phyloP scores from a whole-genome alignment of 108 stramenopile genomes.

The Nitzschia sp. region DNA sequence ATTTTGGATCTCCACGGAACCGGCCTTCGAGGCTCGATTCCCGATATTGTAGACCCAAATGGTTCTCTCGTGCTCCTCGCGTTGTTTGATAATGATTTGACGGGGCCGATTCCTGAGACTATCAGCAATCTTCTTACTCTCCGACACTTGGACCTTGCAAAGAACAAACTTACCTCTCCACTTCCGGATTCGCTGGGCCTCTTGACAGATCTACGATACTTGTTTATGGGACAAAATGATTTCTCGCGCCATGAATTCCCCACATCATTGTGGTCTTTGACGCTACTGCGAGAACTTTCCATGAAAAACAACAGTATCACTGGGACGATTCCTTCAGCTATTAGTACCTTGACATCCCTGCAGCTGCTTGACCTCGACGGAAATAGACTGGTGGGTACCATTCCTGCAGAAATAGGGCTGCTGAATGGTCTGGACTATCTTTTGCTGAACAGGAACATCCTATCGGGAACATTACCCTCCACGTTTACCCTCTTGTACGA shows the following conservation, averaged over 20 bases:
- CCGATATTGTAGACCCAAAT: slow-evolving; percentile 10
- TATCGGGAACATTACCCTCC: slow-evolving; percentile 23
- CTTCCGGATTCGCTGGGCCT: slow-evolving; percentile 23
- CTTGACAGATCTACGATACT: slow-evolving; percentile 25
- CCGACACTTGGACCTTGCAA: slow-evolving; percentile 35
- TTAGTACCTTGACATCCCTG: slow-evolving; percentile 25
- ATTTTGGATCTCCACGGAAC: slow-evolving; percentile 32
- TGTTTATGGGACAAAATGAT: slow-evolving; percentile 29
- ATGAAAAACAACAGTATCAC: slow-evolving; percentile 29
- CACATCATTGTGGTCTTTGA: slow-evolving; percentile 17
- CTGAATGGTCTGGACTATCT: slow-evolving; percentile 19
- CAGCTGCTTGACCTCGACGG: slow-evolving; percentile 34
- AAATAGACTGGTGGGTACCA: slow-evolving; percentile 8
- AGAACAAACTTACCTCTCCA: slow-evolving; percentile 17
- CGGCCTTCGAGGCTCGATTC: slow-evolving; percentile 19
- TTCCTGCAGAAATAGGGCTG: slow-evolving; percentile 15
- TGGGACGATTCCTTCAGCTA: slow-evolving; percentile 28
- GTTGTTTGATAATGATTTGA: slow-evolving; percentile 45
- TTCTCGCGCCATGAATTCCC: slow-evolving; percentile 30
- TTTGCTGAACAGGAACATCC: slow-evolving; percentile 29
- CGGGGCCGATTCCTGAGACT: slow-evolving; percentile 44
- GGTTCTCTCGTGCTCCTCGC: slow-evolving; percentile 21
- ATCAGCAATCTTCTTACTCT: slow-evolving; percentile 28
- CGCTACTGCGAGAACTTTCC: slow-evolving; percentile 31
- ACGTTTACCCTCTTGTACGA: slow-evolving; percentile 16